Conservation (phyloP, 2,329 filamentous ascomycete genomes). For the Fusarium tuaranense region DNA sequence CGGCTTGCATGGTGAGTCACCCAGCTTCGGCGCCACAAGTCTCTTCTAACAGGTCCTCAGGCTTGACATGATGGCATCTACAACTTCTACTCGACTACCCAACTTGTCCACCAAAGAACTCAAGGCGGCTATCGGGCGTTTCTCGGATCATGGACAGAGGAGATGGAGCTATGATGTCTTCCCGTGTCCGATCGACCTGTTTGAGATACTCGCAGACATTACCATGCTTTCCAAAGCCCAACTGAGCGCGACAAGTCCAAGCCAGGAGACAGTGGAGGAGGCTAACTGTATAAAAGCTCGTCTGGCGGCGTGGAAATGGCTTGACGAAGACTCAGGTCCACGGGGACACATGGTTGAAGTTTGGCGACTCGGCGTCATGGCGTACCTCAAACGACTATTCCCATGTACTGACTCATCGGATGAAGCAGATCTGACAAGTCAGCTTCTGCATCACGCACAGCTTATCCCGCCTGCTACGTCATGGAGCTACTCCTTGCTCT, state of each 20-base stretch:
- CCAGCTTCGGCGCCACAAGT: rapidly evolving
- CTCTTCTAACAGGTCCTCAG: not conserved
- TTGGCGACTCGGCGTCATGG: conserved; percentile 4
- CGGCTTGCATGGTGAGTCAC: conserved; percentile 3
- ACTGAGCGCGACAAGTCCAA: too few relatives aligned
- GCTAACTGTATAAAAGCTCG: not conserved
- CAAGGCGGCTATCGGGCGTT: not conserved
- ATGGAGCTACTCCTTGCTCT: conserved; percentile 13
- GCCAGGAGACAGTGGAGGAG: not conserved
- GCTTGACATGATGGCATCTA: conserved; percentile 24
- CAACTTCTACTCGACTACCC: not conserved
- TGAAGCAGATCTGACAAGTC: not conserved
- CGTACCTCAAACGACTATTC: conserved; percentile 2
- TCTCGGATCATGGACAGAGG: not conserved
- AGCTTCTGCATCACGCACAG: not conserved
- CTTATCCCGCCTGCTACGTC: not conserved
- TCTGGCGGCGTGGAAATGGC: not conserved
- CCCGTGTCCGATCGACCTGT: conserved; percentile 14
- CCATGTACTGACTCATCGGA: not conserved
- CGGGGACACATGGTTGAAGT: conserved; percentile 17
- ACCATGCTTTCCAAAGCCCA: not conserved
- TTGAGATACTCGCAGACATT: conserved; percentile 12
- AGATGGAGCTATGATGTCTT: conserved; percentile 25
- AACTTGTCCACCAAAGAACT: not conserved
- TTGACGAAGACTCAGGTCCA: not conserved